Conservation (phyloP, 2,329 filamentous ascomycete genomes). For the Penicillium sp. region DNA sequence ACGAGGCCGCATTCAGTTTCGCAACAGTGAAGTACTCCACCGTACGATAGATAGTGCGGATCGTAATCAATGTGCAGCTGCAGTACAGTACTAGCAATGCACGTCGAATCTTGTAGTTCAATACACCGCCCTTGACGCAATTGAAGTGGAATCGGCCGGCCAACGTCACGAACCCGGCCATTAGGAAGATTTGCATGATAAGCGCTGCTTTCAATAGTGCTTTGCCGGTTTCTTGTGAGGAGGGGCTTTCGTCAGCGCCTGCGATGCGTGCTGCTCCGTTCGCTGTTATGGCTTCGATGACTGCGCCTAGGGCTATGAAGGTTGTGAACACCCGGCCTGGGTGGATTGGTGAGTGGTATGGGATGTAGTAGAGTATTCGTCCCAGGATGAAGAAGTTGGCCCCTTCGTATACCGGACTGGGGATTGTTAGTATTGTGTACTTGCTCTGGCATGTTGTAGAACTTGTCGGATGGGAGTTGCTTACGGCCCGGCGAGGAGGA, state of each 20-base stretch:
- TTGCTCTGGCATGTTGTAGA: too few species aligned
- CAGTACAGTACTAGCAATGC: conserved; percentile 46
- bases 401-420: conserved; percentile 42
- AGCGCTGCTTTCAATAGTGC: conserved; percentile 50
- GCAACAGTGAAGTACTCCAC: conserved; percentile 47
- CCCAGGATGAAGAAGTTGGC: conserved; percentile 53
- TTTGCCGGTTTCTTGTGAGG: conserved; percentile 42
- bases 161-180: conserved; percentile 49
- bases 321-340: conserved; percentile 58
- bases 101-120: conserved; percentile 44
- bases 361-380: conserved; percentile 48
- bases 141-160: conserved; percentile 47
- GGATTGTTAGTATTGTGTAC: background rate
- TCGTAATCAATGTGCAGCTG: conserved; percentile 44
- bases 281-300: conserved; percentile 49
- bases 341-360: conserved; percentile 51
- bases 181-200: conserved; percentile 50
- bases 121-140: conserved; percentile 37
- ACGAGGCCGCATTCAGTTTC: conserved; percentile 35
- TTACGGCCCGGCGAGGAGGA: conserved; percentile 42
- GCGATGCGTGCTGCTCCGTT: conserved; percentile 50
- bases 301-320: conserved; percentile 52
- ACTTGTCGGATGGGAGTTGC: conserved; percentile 1
- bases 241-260: conserved; percentile 36
- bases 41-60: conserved; percentile 49